Evolutionary conservation across 1,284 basidiomycete species (phyloP).

Genomic region (Microbotryum silenes-acaulis): DNA sequence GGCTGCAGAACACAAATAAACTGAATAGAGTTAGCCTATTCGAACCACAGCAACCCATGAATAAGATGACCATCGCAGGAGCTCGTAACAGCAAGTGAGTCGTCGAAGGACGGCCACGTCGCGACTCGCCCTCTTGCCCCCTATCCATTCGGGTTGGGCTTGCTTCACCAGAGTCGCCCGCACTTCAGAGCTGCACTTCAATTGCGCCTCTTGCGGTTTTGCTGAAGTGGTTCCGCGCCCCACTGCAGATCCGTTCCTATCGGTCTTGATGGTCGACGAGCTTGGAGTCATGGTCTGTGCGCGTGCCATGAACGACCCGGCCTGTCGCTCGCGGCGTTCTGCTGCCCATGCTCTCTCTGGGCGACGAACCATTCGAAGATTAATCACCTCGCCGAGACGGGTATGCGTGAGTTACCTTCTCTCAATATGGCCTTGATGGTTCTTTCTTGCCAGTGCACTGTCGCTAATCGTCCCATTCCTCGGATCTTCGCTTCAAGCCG

Average conservation of each 20-base stretch:
- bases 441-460: background rate
- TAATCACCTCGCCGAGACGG: conserved; percentile 9
- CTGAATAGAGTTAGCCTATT: no score
- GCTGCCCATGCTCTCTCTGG: conserved; percentile 27
- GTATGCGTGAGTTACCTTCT: conserved; percentile 9
- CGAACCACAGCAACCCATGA: background rate
- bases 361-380: conserved; percentile 15
- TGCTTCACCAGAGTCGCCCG: no score
- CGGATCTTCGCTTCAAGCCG: conserved; percentile 4
- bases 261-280: conserved; percentile 23
- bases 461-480: background rate
- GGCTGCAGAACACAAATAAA: no score
- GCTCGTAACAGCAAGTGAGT: conserved; percentile 18
- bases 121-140: no score
- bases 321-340: conserved; percentile 11
- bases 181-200: no score
- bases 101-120: background rate
- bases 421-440: background rate
- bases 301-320: conserved; percentile 14
- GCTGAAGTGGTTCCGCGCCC: background rate
- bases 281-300: conserved; percentile 17
- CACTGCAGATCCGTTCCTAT: conserved; percentile 2
- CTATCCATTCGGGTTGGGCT: no score
- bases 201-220: background rate
- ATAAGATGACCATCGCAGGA: conserved; percentile 16